These are phyloP conservation scores for Aeschynomene evenia DNA, from an alignment of 306 rosid species.

Conservation along the genomic window DNA sequence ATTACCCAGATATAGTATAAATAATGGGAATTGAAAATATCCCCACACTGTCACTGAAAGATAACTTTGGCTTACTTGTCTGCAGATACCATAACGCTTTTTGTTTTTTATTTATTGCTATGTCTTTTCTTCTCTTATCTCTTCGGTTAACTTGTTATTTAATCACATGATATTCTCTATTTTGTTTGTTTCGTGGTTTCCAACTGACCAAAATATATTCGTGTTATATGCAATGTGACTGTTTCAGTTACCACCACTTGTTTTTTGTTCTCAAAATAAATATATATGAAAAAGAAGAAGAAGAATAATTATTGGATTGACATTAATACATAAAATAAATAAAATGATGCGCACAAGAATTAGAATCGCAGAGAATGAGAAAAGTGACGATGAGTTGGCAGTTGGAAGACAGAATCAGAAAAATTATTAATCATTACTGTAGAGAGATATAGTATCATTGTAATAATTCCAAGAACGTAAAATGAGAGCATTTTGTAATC, in stretches of 20 bases:
- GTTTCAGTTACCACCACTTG: background rate
- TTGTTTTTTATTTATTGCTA: background rate
- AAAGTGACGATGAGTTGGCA: background rate
- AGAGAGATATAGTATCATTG: background rate
- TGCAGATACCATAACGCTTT: background rate
- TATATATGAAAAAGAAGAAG: background rate
- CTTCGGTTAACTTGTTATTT: background rate
- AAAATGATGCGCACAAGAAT: background rate
- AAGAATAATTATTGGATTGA: background rate
- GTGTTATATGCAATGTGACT: background rate
- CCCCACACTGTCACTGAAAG: background rate
- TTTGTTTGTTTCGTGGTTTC: background rate
- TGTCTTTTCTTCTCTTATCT: too few relatives aligned
- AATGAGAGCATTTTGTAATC: too few relatives aligned
- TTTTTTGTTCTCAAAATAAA: background rate
- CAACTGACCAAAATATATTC: background rate
- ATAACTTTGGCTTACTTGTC: constrained; percentile 9
- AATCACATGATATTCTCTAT: background rate
- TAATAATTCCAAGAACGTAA: too few relatives aligned
- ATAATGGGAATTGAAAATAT: constrained; percentile 7
- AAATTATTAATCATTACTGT: background rate
- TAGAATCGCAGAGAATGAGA: background rate
- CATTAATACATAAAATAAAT: background rate
- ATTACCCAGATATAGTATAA: background rate
- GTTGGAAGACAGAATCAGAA: background rate